These are phyloP conservation scores for Ambrosia hybrid DNA, from an alignment of 140 eudicot species.

Conservation along the genomic window DNA sequence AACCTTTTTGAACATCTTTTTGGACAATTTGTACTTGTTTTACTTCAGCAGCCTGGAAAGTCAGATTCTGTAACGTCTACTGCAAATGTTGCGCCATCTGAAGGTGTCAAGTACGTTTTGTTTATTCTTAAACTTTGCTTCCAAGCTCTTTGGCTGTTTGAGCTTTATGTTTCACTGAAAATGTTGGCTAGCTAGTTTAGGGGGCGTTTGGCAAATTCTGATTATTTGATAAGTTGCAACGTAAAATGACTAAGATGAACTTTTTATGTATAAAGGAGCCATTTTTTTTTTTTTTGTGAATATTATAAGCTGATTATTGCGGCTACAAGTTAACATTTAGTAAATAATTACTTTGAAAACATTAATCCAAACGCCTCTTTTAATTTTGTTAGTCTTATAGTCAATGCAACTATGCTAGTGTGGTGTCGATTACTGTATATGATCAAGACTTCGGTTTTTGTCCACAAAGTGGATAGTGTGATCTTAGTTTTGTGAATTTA, in stretches of 20 bases:
- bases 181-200: too few species aligned
- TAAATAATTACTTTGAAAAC: background rate
- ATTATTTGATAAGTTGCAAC: too few species aligned
- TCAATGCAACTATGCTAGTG: background rate
- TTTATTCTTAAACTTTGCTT: background rate
- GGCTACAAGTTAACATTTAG: too few species aligned
- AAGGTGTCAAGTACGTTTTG: slow-evolving; percentile 57
- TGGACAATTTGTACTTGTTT: background rate
- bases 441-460: background rate
- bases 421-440: too few species aligned
- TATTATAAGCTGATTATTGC: too few species aligned
- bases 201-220: too few species aligned
- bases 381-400: background rate
- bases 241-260: too few species aligned
- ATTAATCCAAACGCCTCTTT: background rate
- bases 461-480: background rate
- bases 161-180: slow-evolving; percentile 1
- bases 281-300: too few species aligned
- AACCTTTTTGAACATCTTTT: background rate
- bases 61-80: slow-evolving; percentile 37
- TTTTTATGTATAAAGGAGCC: too few species aligned
- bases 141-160: slow-evolving; percentile 6
- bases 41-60: slow-evolving; percentile 45
- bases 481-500: background rate
- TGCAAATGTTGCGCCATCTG: slow-evolving; percentile 25